Base-by-base conservation (phyloP, 176 grass and related monocot genomes). In the Cenchrus purpureus region DNA sequence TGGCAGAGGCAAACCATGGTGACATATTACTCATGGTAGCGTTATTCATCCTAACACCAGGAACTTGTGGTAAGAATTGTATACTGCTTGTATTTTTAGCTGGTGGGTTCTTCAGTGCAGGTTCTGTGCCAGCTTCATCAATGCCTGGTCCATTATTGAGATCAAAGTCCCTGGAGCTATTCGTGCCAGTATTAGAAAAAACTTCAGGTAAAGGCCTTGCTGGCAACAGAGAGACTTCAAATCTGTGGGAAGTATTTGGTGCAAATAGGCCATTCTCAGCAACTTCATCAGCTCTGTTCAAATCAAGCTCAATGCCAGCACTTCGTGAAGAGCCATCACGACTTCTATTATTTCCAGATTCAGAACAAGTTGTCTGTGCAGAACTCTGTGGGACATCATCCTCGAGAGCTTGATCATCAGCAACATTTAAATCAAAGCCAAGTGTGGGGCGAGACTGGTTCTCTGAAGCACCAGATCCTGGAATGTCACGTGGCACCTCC, bases 371-470 rank as follows among this genome's bases (percentile, higher is more conserved):
- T 67, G 92, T 92, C 58, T 84, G 78, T 75, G 75, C 81, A 89
- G 88, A 84, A 80, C 77, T 81, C 44, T 82, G 84, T 61, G 81
- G 91, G 8, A 86, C 43, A 66, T 79, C 83, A 71, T 93, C 90
- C 60, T 94, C 84, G 9, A 88, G 80, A 86, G 84, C 60, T 83
- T 87, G 85, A 52, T 94, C 95, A 81, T 91, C 92, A 84, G 90
- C 83, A 40, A 97, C 66, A 91, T 97, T 97, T 62, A 97, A 83
- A 83, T 97, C 95, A 69, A 97, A 91, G 72, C 94, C 90, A 42
- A 97, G 75, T 0, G 28, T 52, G 12, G 74, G 86, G 11, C 89
- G 80, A 12, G 88, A 74, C 7, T 91, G 88, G 69, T 91, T 94
- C 68, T 84, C 82, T 34, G 84, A 22, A 78, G 74, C 44, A 81